Conservation (phyloP, 306 rosid genomes). For the Quercus engelmannii region DNA sequence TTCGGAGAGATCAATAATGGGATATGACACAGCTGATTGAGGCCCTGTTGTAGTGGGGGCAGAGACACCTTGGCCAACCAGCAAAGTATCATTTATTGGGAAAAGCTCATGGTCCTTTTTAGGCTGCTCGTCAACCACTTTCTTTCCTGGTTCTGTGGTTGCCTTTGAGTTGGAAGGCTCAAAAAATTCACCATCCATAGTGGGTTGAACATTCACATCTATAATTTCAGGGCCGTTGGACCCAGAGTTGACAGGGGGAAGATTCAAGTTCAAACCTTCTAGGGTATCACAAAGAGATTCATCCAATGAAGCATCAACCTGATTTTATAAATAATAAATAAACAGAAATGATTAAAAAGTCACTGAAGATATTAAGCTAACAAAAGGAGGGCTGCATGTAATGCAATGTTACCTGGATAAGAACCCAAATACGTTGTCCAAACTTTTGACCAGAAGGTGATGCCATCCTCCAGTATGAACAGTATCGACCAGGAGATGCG, state of each 20-base stretch:
- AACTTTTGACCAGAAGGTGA: slow-evolving; percentile 66
- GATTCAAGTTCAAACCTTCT: slow-evolving; percentile 59
- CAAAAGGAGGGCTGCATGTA: background rate
- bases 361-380: background rate
- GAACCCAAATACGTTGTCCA: slow-evolving; percentile 96
- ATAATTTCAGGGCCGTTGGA: slow-evolving; percentile 31
- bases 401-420: slow-evolving; percentile 52
- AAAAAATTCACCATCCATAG: slow-evolving; percentile 20
- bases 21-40: slow-evolving; percentile 38
- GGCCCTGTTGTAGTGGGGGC: slow-evolving; percentile 21
- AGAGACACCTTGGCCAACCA: slow-evolving; percentile 38
- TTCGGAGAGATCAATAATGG: slow-evolving; percentile 38
- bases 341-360: background rate
- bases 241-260: slow-evolving; percentile 40
- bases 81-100: slow-evolving; percentile 36
- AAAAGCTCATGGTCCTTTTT: slow-evolving; percentile 30
- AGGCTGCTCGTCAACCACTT: slow-evolving; percentile 21
- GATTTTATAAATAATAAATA: background rate
- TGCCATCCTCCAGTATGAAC: slow-evolving; percentile 84
- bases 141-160: slow-evolving; percentile 31
- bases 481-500: slow-evolving; percentile 61
- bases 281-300: slow-evolving; percentile 40
- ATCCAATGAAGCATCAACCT: slow-evolving; percentile 69
- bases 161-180: slow-evolving; percentile 27
- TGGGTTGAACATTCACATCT: slow-evolving; percentile 44